A percentile compares a stretch with the other conserved stretches of the same genome.
phyloP scores from a whole-genome alignment of 306 rosid species.

The Quercus variabilis region DNA sequence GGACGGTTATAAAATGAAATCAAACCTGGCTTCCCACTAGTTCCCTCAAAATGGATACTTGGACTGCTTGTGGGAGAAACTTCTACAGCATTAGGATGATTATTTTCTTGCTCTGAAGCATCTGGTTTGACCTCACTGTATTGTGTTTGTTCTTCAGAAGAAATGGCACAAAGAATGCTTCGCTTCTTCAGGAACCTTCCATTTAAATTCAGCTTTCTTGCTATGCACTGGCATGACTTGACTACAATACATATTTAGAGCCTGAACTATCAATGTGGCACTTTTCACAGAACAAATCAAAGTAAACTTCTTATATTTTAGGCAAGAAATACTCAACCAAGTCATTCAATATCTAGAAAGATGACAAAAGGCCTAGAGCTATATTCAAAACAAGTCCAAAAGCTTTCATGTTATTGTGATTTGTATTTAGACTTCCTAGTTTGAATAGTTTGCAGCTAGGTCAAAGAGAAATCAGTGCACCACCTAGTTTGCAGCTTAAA shows the following conservation, averaged over 20 bases:
- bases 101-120: conserved; percentile 42
- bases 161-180: conserved; percentile 53
- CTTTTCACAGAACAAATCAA: neutral
- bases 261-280: neutral
- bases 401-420: neutral
- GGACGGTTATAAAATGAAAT: conserved; percentile 78
- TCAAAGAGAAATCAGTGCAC: conserved; percentile 2
- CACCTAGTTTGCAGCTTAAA: conserved; percentile 1
- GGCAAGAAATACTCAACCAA: neutral
- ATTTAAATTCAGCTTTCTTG: conserved; percentile 37
- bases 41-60: conserved; percentile 38
- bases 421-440: neutral
- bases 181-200: conserved; percentile 42
- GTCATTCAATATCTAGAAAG: neutral
- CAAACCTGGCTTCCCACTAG: conserved; percentile 78
- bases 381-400: neutral
- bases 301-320: neutral
- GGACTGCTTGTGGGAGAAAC: conserved; percentile 38
- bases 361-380: neutral
- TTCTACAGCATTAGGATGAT: conserved; percentile 27
- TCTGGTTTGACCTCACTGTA: conserved; percentile 38
- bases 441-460: neutral
- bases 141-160: conserved; percentile 64
- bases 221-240: conserved; percentile 44
- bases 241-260: conserved; percentile 28